Conservation (phyloP, 441 rosid species). For the Codiaeum variegatum region DNA sequence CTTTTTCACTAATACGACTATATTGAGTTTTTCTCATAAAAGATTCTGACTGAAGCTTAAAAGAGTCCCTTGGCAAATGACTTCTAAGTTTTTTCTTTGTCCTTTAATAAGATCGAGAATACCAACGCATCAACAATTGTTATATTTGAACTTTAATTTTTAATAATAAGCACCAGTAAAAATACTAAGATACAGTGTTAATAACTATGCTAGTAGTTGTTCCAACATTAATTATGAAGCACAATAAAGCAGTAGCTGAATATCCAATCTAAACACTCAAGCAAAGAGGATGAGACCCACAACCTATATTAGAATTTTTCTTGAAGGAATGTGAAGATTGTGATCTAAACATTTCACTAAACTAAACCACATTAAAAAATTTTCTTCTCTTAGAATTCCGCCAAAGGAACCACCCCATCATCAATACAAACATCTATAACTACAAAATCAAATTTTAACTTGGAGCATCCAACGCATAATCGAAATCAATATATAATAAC, state of each 20-base stretch:
- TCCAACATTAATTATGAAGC: background rate
- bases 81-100: too few species aligned
- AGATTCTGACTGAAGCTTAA: too few species aligned
- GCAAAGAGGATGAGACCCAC: background rate
- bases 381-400: constrained; percentile 21
- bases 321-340: background rate
- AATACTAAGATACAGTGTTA: background rate
- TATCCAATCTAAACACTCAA: background rate
- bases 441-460: constrained; percentile 26
- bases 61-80: too few species aligned
- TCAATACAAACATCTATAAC: constrained; percentile 26
- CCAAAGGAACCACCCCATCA: constrained; percentile 22
- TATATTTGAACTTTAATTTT: too few species aligned
- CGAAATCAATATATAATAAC: constrained; percentile 6
- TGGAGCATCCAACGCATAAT: constrained; percentile 11
- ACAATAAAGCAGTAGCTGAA: background rate
- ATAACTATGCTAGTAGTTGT: background rate
- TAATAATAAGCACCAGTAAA: background rate
- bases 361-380: background rate
- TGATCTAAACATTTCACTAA: too few species aligned
- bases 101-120: too few species aligned
- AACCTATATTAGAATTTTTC: background rate
- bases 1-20: too few species aligned
- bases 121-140: too few species aligned
- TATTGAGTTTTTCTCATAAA: too few species aligned